Evolutionary conservation across 2,329 filamentous ascomycete species (phyloP), one percentile per base, ranked within the genome.

Genomic region (Aspergillus tanneri): DNA sequence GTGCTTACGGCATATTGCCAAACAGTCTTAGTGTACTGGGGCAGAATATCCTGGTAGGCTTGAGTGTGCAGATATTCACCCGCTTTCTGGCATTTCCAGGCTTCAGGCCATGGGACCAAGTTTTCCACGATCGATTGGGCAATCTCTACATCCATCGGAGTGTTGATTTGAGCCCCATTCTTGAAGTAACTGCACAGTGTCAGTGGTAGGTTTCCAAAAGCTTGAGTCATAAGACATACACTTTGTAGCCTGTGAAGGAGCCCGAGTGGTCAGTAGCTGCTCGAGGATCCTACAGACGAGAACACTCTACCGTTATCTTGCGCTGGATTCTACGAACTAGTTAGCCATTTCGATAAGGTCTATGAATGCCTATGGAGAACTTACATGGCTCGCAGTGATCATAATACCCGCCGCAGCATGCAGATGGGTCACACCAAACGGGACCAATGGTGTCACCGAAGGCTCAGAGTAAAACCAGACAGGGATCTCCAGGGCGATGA

Each of bases 131-230:
- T 86, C 2, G 77, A 75, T 27, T 69, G 67, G 4, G 81, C 77
- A 46, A 86, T 86, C 23, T 79, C 77, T 16, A 60, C 69, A 55
- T 85, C 83, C 52, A 81, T 77, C 3, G 83, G 83, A 8, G 81
- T 76, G 44, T 85, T 83, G 54, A 86, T 85, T 61, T 86, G 83
- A 58, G 80, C 83, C 2, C 82, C 83, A 59, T 84, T 85, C 12
- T 71, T 72, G 72, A 80, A 84, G 67, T 85, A 86, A 7, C 71
- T 74, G 56, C 19, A 18, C 23, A 27, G 42, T 24, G 56, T 69
- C 41, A 68, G 61, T 50, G 42, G 19, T 19, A 11, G 32, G 11
- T 25, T 21, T 46, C 50, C 25, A 6, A 16, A 36, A 28, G 36
- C 18, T 21, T 38, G 40, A 18, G 45, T 21, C 22, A 38, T 40